phyloP scores from a whole-genome alignment of 495 filamentous ascomycete genomes.

The Lophiostoma macrostomum region DNA sequence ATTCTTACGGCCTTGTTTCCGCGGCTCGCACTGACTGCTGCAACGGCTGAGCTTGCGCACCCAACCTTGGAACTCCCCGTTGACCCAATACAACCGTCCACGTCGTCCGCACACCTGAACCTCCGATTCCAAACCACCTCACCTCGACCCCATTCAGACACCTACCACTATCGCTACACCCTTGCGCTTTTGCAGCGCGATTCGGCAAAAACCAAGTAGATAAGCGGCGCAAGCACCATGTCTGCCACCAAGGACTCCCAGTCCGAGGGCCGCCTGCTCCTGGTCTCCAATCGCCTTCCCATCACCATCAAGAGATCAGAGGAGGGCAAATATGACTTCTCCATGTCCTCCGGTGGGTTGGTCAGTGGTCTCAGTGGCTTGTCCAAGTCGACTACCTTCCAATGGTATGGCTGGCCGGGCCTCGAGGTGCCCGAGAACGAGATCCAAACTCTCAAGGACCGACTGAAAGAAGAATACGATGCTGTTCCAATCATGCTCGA shows the following conservation, averaged over 20 bases:
- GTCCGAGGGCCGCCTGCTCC: conserved; percentile 57
- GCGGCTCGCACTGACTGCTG: too few relatives aligned
- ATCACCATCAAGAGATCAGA: conserved; percentile 92
- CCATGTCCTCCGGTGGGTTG: conserved; percentile 91
- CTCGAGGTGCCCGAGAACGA: conserved; percentile 60
- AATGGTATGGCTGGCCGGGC: conserved; percentile 98
- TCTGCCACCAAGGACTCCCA: conserved; percentile 20
- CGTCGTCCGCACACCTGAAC: too few relatives aligned
- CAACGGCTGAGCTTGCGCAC: too few relatives aligned
- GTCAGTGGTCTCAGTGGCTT: conserved; percentile 88
- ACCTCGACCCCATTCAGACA: too few relatives aligned
- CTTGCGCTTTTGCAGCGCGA: too few relatives aligned
- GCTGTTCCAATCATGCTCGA: conserved; percentile 55
- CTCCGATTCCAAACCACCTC: too few relatives aligned
- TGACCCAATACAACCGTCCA: too few relatives aligned
- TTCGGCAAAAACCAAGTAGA: too few relatives aligned
- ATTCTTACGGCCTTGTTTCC: too few relatives aligned
- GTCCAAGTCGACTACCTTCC: conserved; percentile 85
- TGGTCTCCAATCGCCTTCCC: conserved; percentile 89
- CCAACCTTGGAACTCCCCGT: too few relatives aligned
- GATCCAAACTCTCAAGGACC: conserved; percentile 38
- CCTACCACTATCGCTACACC: too few relatives aligned
- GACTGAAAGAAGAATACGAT: conserved; percentile 48
- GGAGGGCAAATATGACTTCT: conserved; percentile 77
- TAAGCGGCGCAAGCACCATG: conserved; percentile 18